Conservation (phyloP, 306 rosid genomes). For the Lotus japonicus region DNA sequence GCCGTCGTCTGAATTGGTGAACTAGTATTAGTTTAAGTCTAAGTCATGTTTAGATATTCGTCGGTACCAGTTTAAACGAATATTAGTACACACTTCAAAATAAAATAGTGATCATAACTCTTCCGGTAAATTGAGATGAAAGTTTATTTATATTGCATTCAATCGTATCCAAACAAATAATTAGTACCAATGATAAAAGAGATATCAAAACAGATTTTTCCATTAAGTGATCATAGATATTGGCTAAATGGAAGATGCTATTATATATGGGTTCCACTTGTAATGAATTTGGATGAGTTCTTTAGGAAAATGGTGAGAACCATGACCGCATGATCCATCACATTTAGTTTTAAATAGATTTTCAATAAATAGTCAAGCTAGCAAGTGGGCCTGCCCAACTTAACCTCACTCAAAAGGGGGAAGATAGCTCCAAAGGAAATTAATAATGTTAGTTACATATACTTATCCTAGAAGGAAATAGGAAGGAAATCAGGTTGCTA, state of each 20-base stretch:
- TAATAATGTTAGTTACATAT: conserved; percentile 7
- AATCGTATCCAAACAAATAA: too few relatives aligned
- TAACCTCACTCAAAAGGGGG: not conserved
- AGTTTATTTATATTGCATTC: too few relatives aligned
- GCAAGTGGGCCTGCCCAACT: conserved; percentile 9
- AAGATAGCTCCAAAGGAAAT: conserved; percentile 9
- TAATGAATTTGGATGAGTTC: conserved; percentile 18
- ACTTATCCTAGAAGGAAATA: not conserved
- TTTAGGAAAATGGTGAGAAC: not conserved
- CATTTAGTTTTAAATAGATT: not conserved
- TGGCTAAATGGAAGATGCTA: not conserved
- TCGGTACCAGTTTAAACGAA: too few relatives aligned
- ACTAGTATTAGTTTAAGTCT: too few relatives aligned
- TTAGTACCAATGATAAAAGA: too few relatives aligned
- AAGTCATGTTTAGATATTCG: not conserved
- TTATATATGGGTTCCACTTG: conserved; percentile 24
- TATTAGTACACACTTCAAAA: too few relatives aligned
- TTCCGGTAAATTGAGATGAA: too few relatives aligned
- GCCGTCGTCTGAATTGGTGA: not conserved
- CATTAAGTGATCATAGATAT: conserved; percentile 13
- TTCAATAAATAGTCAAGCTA: conserved; percentile 21
- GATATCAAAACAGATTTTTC: not conserved
- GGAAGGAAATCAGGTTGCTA: too few relatives aligned
- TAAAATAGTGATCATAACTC: too few relatives aligned
- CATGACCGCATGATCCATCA: conserved; percentile 7